These are phyloP conservation scores for Digitaria exilis DNA, from an alignment of 202 grass and related monocot species.

Conservation along the genomic window DNA sequence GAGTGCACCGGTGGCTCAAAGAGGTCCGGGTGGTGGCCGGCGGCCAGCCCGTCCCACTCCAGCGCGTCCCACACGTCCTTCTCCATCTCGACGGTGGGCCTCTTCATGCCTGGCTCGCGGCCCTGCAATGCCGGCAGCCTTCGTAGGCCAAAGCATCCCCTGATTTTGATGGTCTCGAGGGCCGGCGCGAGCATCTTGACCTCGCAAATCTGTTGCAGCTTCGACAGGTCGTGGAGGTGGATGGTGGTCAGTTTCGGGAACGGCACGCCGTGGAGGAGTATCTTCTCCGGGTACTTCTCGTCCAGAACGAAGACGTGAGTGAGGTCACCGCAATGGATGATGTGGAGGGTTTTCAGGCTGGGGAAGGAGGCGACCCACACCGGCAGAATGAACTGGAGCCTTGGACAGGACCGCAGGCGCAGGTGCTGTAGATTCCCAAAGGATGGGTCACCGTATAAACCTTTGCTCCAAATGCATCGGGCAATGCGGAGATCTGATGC, in stretches of 20 bases:
- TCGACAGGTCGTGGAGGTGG: no score
- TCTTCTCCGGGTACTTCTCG: no score
- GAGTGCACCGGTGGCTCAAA: no score
- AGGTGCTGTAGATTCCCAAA: neutral
- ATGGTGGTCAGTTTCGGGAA: no score
- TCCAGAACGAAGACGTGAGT: no score
- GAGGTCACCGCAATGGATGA: no score
- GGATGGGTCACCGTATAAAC: accelerated
- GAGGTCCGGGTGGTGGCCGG: no score
- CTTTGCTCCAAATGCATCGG: neutral
- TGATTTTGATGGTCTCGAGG: neutral
- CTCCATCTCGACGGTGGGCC: neutral
- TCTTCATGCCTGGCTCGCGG: neutral
- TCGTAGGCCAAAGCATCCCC: neutral
- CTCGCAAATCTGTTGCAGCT: no score
- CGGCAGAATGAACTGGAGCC: no score
- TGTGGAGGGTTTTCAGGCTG: no score
- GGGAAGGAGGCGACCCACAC: no score
- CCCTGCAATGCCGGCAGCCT: neutral
- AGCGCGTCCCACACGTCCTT: constrained; percentile 33
- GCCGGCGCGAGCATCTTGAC: neutral
- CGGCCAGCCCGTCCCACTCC: constrained; percentile 27
- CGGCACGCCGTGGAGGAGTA: no score
- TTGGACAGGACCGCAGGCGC: constrained; percentile 6
- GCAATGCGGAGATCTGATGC: neutral